Percentiles rank a stretch among this genome's conserved stretches.
These are phyloP conservation scores for Leccinum huronense DNA, from an alignment of 1,284 basidiomycete genomes.

Conservation along the genomic window DNA sequence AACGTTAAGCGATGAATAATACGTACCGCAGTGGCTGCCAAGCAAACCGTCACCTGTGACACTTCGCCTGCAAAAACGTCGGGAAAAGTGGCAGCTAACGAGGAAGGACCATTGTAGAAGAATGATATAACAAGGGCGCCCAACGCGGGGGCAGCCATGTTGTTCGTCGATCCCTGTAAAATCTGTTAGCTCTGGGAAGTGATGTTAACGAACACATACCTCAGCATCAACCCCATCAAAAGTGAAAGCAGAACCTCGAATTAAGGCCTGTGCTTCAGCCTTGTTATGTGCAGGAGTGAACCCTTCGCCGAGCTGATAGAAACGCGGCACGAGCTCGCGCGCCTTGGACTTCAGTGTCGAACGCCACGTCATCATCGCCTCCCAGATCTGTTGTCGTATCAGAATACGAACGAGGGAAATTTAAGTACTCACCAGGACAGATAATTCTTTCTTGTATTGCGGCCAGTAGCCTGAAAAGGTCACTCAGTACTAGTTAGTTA, in stretches of 20 bases:
- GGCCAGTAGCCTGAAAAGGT: not conserved
- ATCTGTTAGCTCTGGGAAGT: not conserved
- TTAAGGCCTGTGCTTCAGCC: not conserved
- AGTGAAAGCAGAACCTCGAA: not conserved
- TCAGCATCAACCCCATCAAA: not conserved
- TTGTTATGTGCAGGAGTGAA: not conserved
- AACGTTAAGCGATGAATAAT: too few species aligned
- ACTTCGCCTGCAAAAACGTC: not conserved
- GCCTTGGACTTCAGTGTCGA: too few species aligned
- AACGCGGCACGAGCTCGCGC: not conserved
- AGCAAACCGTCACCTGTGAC: not conserved
- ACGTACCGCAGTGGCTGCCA: not conserved
- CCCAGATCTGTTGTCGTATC: not conserved
- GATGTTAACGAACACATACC: not conserved
- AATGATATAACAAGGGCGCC: not conserved
- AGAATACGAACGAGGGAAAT: not conserved
- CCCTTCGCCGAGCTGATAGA: not conserved
- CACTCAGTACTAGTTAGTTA: too few species aligned
- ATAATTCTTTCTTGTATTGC: not conserved
- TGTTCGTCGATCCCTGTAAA: not conserved
- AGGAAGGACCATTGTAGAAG: not conserved
- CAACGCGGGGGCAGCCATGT: not conserved
- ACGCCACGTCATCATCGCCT: not conserved
- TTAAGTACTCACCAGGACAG: not conserved
- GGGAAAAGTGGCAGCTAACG: not conserved